These are phyloP conservation scores for Camellia sinensis DNA, from an alignment of 148 eudicot genomes.

Conservation along the genomic window DNA sequence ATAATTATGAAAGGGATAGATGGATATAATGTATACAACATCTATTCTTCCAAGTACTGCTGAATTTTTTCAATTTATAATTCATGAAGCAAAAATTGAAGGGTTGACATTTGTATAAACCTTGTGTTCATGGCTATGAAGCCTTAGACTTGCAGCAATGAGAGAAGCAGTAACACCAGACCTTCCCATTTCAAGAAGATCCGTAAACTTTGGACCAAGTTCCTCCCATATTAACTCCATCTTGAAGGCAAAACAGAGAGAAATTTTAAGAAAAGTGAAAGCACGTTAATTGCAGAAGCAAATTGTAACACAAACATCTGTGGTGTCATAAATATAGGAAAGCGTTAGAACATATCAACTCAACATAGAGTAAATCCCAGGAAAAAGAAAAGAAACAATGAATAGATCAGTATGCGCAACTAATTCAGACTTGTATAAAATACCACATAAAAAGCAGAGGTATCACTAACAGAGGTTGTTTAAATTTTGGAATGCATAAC, in stretches of 20 bases:
- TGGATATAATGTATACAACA: neutral
- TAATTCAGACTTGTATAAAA: neutral
- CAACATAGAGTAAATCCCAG: neutral
- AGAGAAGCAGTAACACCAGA: conserved; percentile 88
- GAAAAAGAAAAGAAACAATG: neutral
- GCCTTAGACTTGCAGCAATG: conserved; percentile 76
- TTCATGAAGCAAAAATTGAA: neutral
- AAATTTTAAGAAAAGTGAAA: neutral
- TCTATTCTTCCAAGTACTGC: neutral
- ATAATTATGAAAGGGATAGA: neutral
- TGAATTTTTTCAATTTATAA: conserved; percentile 5
- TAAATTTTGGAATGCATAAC: neutral
- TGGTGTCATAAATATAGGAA: neutral
- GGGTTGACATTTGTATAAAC: conserved; percentile 28
- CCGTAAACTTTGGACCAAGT: conserved; percentile 66
- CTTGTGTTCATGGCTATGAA: conserved; percentile 65
- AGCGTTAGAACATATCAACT: neutral
- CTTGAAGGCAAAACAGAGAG: conserved; percentile 35
- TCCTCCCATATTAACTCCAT: conserved; percentile 70
- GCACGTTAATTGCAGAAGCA: neutral
- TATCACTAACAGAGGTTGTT: neutral
- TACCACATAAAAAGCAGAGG: neutral
- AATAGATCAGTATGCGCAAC: neutral
- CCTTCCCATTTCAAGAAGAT: conserved; percentile 65
- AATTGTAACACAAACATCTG: neutral